A percentile compares a stretch with the other conserved stretches of the same genome.
phyloP scores from a whole-genome alignment of 495 filamentous ascomycete species.

The Niebla homalea region DNA sequence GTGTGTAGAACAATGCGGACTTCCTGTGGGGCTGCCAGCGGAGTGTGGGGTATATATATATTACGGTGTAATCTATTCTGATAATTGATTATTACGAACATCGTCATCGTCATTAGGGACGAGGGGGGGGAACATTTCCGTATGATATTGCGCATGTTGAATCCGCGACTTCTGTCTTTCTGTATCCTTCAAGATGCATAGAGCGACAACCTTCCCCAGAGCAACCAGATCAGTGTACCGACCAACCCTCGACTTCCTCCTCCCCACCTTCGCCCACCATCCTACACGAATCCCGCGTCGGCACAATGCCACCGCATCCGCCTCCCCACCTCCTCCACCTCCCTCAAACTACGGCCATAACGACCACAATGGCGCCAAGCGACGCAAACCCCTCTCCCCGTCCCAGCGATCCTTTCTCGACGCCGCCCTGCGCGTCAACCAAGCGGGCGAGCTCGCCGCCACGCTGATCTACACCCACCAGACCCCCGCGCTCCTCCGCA shows the following conservation, averaged over 20 bases:
- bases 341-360: background rate
- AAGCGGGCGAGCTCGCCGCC: conserved; percentile 79
- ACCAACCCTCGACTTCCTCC: conserved; percentile 20
- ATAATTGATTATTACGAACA: too few relatives aligned
- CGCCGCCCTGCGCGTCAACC: conserved; percentile 75
- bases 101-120: too few relatives aligned
- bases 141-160: too few relatives aligned
- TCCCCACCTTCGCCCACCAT: conserved; percentile 11
- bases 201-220: too few relatives aligned
- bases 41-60: too few relatives aligned
- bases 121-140: too few relatives aligned
- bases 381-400: conserved; percentile 49
- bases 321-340: conserved; percentile 6
- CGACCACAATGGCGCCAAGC: conserved; percentile 19
- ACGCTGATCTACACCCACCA: conserved; percentile 77
- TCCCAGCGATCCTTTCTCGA: conserved; percentile 66
- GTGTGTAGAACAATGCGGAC: too few relatives aligned
- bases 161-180: too few relatives aligned
- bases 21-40: too few relatives aligned
- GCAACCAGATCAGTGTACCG: background rate
- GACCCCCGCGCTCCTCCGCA: conserved; percentile 56
- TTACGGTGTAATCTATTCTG: too few relatives aligned
- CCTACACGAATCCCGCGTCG: background rate
- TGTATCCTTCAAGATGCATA: too few relatives aligned
- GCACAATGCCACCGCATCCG: conserved; percentile 7